Conservation (phyloP, 768 basidiomycete genomes). For the Dioszegia aurantiaca region DNA sequence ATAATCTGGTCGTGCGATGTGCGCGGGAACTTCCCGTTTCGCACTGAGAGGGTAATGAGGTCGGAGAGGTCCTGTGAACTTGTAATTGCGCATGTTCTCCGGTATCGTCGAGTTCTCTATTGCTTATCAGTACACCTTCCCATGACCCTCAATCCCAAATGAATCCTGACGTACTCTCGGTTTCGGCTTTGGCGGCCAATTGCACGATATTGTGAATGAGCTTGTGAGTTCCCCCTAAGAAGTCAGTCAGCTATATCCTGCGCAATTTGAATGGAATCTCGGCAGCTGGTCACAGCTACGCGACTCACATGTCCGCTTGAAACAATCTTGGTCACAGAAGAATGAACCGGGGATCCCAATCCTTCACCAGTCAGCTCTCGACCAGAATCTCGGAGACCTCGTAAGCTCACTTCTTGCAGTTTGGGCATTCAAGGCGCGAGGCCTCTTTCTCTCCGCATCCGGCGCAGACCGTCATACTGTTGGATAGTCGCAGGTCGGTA, state of each 20-base stretch:
- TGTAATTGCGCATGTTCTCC: constrained; percentile 62
- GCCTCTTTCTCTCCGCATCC: constrained; percentile 69
- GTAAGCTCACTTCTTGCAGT: constrained; percentile 77
- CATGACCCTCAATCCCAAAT: not conserved
- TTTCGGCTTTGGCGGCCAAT: constrained; percentile 47
- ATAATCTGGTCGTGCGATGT: constrained; percentile 87
- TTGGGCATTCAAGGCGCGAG: constrained; percentile 85
- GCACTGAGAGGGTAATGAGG: constrained; percentile 86
- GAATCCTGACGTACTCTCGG: constrained; percentile 34
- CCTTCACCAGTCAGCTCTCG: constrained; percentile 25
- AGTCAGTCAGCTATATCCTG: constrained; percentile 16
- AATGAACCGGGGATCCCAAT: constrained; percentile 54
- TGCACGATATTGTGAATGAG: constrained; percentile 50
- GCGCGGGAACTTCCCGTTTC: constrained; percentile 70
- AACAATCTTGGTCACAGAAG: constrained; percentile 94
- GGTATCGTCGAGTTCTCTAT: constrained; percentile 76
- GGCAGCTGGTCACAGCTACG: constrained; percentile 30
- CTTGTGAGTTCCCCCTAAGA: constrained; percentile 42
- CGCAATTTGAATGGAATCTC: not conserved
- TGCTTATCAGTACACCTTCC: not conserved
- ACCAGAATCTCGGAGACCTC: not conserved
- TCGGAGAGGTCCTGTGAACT: constrained; percentile 74
- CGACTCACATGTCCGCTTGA: constrained; percentile 83
- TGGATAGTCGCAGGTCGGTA: not conserved
- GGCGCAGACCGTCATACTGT: constrained; percentile 43